These are phyloP conservation scores for Penicillium coprophilum DNA, from an alignment of 495 filamentous ascomycete genomes.

Conservation along the genomic window DNA sequence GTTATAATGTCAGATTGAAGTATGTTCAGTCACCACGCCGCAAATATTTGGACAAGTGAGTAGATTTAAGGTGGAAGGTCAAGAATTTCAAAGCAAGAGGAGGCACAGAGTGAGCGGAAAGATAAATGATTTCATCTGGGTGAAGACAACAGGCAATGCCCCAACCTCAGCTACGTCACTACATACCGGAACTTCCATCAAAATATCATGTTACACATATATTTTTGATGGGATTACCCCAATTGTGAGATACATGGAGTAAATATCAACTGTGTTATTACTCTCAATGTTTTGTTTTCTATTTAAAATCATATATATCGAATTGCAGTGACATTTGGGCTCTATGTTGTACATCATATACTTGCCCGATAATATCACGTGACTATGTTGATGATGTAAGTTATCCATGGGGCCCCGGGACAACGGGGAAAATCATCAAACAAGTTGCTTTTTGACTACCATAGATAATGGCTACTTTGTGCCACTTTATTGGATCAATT, in stretches of 20 bases:
- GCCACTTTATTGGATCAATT: neutral
- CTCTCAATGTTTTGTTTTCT: neutral
- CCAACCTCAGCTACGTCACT: conserved; percentile 10
- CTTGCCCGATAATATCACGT: neutral
- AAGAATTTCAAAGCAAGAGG: neutral
- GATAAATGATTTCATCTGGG: conserved; percentile 1
- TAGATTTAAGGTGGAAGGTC: neutral
- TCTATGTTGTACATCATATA: neutral
- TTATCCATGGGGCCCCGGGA: neutral
- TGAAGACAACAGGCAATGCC: neutral
- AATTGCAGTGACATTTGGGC: neutral
- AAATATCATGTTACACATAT: neutral
- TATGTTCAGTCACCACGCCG: conserved; percentile 8
- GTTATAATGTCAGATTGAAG: neutral
- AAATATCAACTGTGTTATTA: neutral
- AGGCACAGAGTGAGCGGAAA: neutral
- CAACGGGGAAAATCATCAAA: conserved; percentile 1
- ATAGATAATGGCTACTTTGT: neutral
- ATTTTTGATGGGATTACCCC: neutral
- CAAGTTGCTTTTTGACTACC: neutral
- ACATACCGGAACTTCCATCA: neutral
- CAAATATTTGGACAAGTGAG: neutral
- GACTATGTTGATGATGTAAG: conserved; percentile 9
- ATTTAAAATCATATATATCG: neutral
- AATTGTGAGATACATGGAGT: neutral